Conservation (phyloP, 2,329 filamentous ascomycete genomes). For the Magnaporthales sp. region DNA sequence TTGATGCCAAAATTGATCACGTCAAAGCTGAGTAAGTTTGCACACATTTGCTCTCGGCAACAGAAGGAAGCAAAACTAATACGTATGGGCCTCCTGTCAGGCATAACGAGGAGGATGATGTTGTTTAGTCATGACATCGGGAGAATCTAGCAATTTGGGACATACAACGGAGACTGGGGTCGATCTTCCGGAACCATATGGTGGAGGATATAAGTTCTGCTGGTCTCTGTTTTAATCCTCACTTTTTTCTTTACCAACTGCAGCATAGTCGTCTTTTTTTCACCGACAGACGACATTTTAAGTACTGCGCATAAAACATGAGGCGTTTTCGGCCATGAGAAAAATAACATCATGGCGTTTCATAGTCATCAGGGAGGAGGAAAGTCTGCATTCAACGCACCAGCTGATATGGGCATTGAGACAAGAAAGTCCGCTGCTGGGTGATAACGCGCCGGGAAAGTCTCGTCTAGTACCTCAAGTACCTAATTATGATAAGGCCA, state of each 20-base stretch:
- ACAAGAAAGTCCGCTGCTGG: background rate
- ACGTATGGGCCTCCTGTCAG: background rate
- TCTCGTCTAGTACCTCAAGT: background rate
- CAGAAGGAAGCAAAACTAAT: background rate
- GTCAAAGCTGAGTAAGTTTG: conserved; percentile 4
- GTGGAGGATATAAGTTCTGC: background rate
- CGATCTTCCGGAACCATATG: background rate
- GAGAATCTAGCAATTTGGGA: background rate
- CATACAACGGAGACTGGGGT: background rate
- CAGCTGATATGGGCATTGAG: background rate
- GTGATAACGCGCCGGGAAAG: background rate
- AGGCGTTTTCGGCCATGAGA: background rate
- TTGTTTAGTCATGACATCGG: background rate
- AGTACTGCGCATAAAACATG: background rate
- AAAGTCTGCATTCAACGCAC: background rate
- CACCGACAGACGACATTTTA: background rate
- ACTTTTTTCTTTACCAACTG: background rate
- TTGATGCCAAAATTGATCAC: background rate
- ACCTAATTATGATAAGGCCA: background rate
- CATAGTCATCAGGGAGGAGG: background rate
- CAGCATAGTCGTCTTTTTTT: too few relatives aligned
- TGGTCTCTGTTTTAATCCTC: background rate
- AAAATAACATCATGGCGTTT: background rate
- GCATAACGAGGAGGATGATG: background rate
- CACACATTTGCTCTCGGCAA: background rate